Evolutionary conservation across 345 rosid species (phyloP).

Genomic region (Cochlearia excelsa): DNA sequence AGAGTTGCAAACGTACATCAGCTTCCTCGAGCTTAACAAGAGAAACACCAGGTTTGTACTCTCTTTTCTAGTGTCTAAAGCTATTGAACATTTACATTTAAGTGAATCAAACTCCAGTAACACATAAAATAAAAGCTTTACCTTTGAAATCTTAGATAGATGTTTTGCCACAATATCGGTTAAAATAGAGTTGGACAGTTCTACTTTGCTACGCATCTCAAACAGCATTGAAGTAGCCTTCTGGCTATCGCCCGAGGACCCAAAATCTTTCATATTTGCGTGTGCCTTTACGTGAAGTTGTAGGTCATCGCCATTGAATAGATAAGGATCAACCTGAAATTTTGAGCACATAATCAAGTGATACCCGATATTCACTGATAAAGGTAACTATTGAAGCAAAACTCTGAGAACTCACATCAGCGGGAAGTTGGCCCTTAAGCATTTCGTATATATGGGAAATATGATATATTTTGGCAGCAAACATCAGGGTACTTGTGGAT

Average conservation of each 20-base stretch:
- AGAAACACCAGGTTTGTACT: conserved; percentile 15
- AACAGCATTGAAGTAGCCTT: conserved; percentile 52
- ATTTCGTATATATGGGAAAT: conserved; percentile 53
- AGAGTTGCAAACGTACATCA: conserved; percentile 61
- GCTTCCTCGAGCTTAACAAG: conserved; percentile 55
- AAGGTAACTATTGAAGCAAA: not conserved
- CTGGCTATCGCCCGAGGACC: conserved; percentile 64
- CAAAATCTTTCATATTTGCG: conserved; percentile 59
- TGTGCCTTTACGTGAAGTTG: conserved; percentile 66
- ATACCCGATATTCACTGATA: conserved; percentile 3
- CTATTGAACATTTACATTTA: conserved; percentile 1
- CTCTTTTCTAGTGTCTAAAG: not conserved
- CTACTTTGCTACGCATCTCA: conserved; percentile 51
- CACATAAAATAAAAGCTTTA: conserved; percentile 26
- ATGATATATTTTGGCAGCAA: conserved; percentile 67
- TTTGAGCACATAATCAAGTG: conserved; percentile 14
- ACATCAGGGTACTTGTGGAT: conserved; percentile 73
- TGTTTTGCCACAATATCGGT: conserved; percentile 48
- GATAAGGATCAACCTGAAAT: conserved; percentile 78
- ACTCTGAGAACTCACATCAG: conserved; percentile 53
- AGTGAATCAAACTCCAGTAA: conserved; percentile 1
- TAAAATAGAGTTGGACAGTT: conserved; percentile 46
- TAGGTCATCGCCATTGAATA: conserved; percentile 61
- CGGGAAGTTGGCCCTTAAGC: conserved; percentile 50
- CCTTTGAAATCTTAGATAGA: conserved; percentile 60